Base-by-base conservation (phyloP, 805 yeast genomes). In the Candida caryicola region DNA sequence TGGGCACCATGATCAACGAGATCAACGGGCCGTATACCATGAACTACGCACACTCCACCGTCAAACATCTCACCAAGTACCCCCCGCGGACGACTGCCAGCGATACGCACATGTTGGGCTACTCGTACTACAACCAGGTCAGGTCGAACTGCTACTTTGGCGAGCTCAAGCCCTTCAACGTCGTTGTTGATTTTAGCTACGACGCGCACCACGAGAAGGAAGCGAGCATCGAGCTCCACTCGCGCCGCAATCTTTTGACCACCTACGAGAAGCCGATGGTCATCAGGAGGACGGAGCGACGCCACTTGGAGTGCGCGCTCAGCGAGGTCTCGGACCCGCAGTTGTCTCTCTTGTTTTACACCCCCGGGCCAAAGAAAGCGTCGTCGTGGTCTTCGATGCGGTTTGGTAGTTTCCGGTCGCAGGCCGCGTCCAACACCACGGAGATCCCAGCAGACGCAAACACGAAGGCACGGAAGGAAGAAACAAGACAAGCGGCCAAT, bases 281-380 rank as follows among this genome's bases (percentile, higher is more conserved):
- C n/a, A 23, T 51, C 13, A 45, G 33, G 28, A 45, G 39, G 30
- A 19, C 19, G 8, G 44, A 23, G 9, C 44, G 60, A 16, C 26
- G 47, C 2, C 43, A 50, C 12, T 34, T 57, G n/a, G 69, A 62
- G 37, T 43, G 42, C 12, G 34, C 42, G 2, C 45, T 68, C 36
- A 45, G 44, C 28, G 57, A 61, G 17, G 45, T 66, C 18, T 65
- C 66, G 69, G 43, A 52, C 14, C 52, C 60, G 14, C 59, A 58
- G 16, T 56, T 56, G 30, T 51, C 65, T 21, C 7, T 21, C 7
- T 7, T 21, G 25, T 21, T 21, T 10, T 21, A 21, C 25, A 21
- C 7, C 7, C 10, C 25, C 9, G 25, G 9, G 10, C 10, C 10
- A 21, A 21, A 10, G 25, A 21, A 21, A 21, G 10, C 9, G 9